Conservation (phyloP, 176 grass and related monocot genomes). For the Hordeum marinum region DNA sequence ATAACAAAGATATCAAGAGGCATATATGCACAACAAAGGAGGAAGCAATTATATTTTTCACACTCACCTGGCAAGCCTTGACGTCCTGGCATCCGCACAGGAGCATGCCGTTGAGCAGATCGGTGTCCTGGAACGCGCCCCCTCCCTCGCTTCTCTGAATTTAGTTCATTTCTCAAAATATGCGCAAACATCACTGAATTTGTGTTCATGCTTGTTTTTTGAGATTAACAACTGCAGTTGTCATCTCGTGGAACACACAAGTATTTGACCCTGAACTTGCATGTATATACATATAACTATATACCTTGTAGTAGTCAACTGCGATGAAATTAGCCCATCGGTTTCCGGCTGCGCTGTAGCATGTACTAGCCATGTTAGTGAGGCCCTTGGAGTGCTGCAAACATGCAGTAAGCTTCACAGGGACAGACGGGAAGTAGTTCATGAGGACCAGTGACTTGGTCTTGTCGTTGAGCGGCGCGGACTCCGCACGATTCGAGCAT, state of each 20-base stretch:
- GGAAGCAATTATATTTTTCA: neutral
- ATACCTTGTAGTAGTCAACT: conserved; percentile 77
- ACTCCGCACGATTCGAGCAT: conserved; percentile 67
- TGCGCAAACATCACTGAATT: neutral
- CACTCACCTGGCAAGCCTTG: conserved; percentile 46
- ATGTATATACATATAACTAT: too few species aligned
- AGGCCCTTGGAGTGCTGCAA: conserved; percentile 46
- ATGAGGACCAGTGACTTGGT: conserved; percentile 74
- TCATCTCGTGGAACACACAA: neutral
- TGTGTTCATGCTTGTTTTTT: too few species aligned
- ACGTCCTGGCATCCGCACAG: conserved; percentile 66
- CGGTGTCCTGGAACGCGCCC: conserved; percentile 45
- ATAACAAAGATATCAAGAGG: neutral
- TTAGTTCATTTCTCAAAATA: neutral
- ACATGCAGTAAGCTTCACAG: conserved; percentile 41
- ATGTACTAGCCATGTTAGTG: conserved; percentile 52
- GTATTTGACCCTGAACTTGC: too few species aligned
- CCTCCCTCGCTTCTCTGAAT: conserved; percentile 66
- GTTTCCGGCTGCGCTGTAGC: conserved; percentile 43
- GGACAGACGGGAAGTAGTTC: conserved; percentile 62
- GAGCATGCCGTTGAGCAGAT: conserved; percentile 68
- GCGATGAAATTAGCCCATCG: conserved; percentile 73
- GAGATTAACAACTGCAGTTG: neutral
- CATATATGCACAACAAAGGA: neutral
- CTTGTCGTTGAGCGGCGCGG: conserved; percentile 44